Percentiles rank a stretch among this genome's conserved stretches.
Evolutionary conservation across 1,284 basidiomycete species (phyloP).

Genomic region (Puccinia sorghi): DNA sequence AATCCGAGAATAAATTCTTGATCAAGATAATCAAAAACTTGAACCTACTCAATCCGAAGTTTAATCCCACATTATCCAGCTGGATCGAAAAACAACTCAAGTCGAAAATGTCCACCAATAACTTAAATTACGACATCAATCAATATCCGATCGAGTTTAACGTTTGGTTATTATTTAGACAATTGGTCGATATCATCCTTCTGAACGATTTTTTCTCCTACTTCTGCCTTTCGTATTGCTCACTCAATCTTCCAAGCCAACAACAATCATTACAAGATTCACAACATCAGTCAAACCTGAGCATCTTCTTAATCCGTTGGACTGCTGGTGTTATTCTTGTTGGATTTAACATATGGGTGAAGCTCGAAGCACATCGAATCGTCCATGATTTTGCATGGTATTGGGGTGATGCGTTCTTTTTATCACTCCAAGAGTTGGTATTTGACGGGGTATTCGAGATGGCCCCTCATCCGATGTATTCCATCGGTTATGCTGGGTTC

Average conservation of each 20-base stretch:
- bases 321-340: constrained; percentile 79
- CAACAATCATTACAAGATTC: constrained; percentile 75
- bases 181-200: constrained; percentile 89
- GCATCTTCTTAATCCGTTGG: constrained; percentile 78
- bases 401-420: constrained; percentile 97
- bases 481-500: constrained; percentile 71
- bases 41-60: constrained; percentile 23
- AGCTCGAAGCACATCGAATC: constrained; percentile 93
- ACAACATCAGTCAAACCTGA: constrained; percentile 62
- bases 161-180: constrained; percentile 84
- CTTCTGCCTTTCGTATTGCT: constrained; percentile 79
- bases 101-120: constrained; percentile 37
- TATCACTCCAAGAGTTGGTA: constrained; percentile 68
- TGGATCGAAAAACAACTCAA: constrained; percentile 68
- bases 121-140: constrained; percentile 35
- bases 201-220: constrained; percentile 96
- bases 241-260: constrained; percentile 31
- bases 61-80: constrained; percentile 57
- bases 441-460: constrained; percentile 98
- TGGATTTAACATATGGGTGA: constrained; percentile 96
- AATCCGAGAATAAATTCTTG: constrained; percentile 63
- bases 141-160: constrained; percentile 56
- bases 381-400: constrained; percentile 81
- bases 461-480: constrained; percentile 86
- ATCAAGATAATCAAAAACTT: constrained; percentile 61